These are phyloP conservation scores for Isabelozyma rhagii DNA, from an alignment of 805 yeast species.

Conservation along the genomic window DNA sequence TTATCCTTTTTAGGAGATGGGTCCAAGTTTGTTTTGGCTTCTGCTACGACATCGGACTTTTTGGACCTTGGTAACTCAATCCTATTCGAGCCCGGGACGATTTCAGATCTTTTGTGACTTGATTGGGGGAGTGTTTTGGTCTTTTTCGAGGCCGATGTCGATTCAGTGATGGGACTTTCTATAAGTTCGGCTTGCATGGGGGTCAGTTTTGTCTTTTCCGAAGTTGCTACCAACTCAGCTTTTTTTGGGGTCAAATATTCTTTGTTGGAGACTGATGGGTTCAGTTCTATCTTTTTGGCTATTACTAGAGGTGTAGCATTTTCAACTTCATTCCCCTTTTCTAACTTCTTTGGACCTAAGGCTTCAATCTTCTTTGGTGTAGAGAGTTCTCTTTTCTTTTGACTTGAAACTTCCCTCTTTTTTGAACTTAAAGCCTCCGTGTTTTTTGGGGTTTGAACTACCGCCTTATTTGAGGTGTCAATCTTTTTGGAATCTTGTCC, in stretches of 20 bases:
- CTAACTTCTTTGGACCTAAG: conserved; percentile 6
- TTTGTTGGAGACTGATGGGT: conserved; percentile 20
- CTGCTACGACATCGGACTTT: too few species aligned
- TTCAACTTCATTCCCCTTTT: conserved; percentile 1
- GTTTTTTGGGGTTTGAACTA: background rate
- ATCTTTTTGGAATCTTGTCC: too few species aligned
- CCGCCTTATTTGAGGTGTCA: too few species aligned
- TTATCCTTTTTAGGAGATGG: too few species aligned
- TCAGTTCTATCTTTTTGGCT: conserved; percentile 7
- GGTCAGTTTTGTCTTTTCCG: background rate
- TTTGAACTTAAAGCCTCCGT: background rate
- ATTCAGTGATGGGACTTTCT: too few species aligned
- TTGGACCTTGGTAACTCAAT: too few species aligned
- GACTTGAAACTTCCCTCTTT: background rate
- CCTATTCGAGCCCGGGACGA: too few species aligned
- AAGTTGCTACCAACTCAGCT: background rate
- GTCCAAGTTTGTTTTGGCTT: too few species aligned
- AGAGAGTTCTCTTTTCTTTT: background rate
- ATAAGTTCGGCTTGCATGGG: background rate
- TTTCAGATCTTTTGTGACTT: too few species aligned
- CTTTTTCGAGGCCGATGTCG: too few species aligned
- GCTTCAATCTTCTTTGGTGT: background rate
- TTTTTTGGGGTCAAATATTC: background rate
- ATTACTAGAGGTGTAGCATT: too few species aligned
- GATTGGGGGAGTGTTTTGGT: too few species aligned